These are phyloP conservation scores for Clarkia xantiana DNA, from an alignment of 345 rosid genomes.

Conservation along the genomic window DNA sequence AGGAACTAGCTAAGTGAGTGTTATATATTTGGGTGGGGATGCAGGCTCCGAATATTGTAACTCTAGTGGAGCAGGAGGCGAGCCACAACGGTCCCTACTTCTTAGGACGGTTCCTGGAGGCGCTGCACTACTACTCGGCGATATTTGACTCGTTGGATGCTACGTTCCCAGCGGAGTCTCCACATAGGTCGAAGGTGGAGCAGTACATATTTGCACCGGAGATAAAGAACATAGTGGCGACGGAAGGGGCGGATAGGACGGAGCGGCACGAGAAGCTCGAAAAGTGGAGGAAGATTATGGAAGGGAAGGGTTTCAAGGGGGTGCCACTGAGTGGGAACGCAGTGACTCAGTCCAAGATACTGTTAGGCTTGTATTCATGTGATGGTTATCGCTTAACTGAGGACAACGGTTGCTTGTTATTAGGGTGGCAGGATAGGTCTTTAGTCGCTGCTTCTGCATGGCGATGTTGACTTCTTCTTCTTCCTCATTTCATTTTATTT, in stretches of 20 bases:
- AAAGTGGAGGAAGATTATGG: conserved; percentile 56
- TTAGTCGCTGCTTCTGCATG: conserved; percentile 58
- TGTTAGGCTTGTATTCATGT: conserved; percentile 42
- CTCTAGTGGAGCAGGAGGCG: conserved; percentile 54
- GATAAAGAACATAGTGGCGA: conserved; percentile 48
- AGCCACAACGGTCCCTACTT: conserved; percentile 55
- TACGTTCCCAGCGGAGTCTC: conserved; percentile 41
- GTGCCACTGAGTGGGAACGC: conserved; percentile 49
- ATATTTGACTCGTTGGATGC: conserved; percentile 54
- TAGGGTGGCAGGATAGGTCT: conserved; percentile 59
- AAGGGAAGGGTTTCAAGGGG: conserved; percentile 47
- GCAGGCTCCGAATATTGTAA: conserved; percentile 46
- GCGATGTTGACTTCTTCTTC: conserved; percentile 21
- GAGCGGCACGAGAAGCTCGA: conserved; percentile 53
- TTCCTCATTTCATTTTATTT: background rate
- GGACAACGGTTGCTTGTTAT: conserved; percentile 56
- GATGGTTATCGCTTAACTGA: conserved; percentile 62
- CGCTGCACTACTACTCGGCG: conserved; percentile 53
- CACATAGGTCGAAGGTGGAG: conserved; percentile 52
- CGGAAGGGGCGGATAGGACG: conserved; percentile 45
- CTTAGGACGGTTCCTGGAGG: conserved; percentile 52
- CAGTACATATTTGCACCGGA: conserved; percentile 49
- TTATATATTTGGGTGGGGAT: no score
- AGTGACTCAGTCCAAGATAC: conserved; percentile 47
- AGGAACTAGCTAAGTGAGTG: no score